These are phyloP conservation scores for Pinus taeda DNA, from an alignment of 75 land plant species.

Conservation along the genomic window DNA sequence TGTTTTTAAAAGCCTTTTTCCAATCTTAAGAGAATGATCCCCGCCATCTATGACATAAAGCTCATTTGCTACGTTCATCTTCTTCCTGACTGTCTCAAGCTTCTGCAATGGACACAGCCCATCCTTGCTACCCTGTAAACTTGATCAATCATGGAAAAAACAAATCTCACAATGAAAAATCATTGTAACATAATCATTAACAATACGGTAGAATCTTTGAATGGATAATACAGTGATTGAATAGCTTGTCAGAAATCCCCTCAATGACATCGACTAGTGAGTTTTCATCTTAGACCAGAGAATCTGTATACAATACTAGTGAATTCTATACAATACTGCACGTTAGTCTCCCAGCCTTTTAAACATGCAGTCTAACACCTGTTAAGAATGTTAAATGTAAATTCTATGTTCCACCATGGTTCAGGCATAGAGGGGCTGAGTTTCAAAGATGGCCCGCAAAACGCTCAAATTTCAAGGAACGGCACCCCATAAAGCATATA, in stretches of 20 bases:
- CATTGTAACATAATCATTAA: background rate
- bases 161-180: background rate
- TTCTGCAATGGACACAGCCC: slow-evolving; percentile 66
- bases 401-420: no score
- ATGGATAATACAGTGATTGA: background rate
- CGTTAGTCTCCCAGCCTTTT: no score
- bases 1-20: slow-evolving; percentile 38
- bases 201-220: background rate
- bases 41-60: slow-evolving; percentile 86
- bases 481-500: no score
- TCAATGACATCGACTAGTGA: background rate
- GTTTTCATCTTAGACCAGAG: background rate
- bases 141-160: background rate
- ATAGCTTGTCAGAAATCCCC: no score
- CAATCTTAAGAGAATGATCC: slow-evolving; percentile 82
- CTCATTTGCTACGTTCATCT: slow-evolving; percentile 48
- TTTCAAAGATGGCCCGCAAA: no score
- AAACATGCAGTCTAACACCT: no score
- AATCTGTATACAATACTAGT: background rate
- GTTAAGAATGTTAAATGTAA: no score
- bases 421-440: no score
- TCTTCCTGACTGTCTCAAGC: slow-evolving; percentile 52
- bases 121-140: slow-evolving; percentile 81
- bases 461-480: no score
- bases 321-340: background rate